A percentile compares a stretch with the other conserved stretches of the same genome.
phyloP scores from a whole-genome alignment of 257 asterid genomes.

The Solanum pinnatisectum region DNA sequence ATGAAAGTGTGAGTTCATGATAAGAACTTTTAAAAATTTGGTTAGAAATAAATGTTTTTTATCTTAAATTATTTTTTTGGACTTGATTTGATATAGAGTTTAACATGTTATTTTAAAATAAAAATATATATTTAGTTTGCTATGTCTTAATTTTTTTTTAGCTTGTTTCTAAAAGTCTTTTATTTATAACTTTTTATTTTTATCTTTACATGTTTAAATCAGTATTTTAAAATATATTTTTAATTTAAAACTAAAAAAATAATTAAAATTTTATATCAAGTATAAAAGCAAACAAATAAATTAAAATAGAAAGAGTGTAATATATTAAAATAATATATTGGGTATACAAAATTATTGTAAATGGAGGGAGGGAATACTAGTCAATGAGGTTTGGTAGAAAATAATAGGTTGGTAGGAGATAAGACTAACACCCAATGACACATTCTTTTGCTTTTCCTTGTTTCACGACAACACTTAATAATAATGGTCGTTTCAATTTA shows the following conservation, averaged over 20 bases:
- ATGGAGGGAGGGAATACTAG: neutral
- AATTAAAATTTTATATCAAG: no score
- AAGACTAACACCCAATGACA: neutral
- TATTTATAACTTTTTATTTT: no score
- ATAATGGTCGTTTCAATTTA: rapidly evolving
- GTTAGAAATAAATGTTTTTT: neutral
- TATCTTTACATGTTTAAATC: neutral
- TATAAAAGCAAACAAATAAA: no score
- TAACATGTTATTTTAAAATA: neutral
- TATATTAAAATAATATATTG: neutral
- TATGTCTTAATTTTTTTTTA: no score
- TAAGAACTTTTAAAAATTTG: no score
- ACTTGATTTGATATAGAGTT: no score
- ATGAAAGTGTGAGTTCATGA: neutral
- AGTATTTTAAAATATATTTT: no score
- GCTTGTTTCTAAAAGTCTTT: no score
- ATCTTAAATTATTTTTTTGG: no score
- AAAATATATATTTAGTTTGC: neutral
- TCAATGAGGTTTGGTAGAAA: neutral
- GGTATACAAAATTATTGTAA: neutral
- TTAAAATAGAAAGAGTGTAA: no score
- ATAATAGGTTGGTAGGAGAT: neutral
- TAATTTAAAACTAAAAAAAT: no score
- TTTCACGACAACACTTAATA: neutral
- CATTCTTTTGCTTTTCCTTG: neutral